Evolutionary conservation across 495 filamentous ascomycete genomes (phyloP).

Genomic region (Friedmanniomyces simplex): DNA sequence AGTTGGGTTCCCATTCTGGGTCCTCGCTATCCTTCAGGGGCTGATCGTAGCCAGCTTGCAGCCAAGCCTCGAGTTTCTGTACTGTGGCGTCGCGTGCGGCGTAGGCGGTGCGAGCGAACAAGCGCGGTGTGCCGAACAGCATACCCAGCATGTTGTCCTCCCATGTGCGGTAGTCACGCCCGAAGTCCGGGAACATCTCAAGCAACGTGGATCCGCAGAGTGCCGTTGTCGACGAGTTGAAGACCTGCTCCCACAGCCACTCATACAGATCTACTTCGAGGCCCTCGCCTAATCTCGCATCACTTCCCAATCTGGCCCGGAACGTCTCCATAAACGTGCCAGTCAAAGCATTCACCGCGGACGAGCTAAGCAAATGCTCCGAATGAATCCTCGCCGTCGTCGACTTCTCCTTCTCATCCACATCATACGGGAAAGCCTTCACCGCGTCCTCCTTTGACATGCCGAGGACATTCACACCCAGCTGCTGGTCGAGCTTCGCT

Average conservation of each 20-base stretch:
- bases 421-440: conserved; percentile 5
- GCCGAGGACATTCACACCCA: not conserved
- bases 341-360: conserved; percentile 1
- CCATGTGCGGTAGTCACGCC: conserved; percentile 14
- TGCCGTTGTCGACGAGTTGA: conserved; percentile 8
- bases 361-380: not conserved
- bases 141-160: conserved; percentile 9
- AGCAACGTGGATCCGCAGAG: conserved; percentile 14
- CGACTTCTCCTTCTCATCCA: conserved; percentile 5
- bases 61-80: conserved; percentile 10
- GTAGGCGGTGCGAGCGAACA: conserved; percentile 6
- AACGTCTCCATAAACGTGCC: conserved; percentile 2
- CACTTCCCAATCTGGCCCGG: not conserved
- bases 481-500: conserved; percentile 2
- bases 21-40: not conserved
- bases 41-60: not conserved
- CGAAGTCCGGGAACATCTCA: conserved; percentile 13
- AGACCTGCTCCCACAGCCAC: conserved; percentile 12
- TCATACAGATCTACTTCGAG: conserved; percentile 12
- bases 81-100: conserved; percentile 2
- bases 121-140: conserved; percentile 6
- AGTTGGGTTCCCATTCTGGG: conserved; percentile 6
- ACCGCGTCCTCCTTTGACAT: conserved; percentile 3
- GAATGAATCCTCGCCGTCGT: not conserved
- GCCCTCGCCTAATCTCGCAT: not conserved